Evolutionary conservation across 192 early-diverging fungal species (phyloP).

Genomic region (Dissophora globulifera): DNA sequence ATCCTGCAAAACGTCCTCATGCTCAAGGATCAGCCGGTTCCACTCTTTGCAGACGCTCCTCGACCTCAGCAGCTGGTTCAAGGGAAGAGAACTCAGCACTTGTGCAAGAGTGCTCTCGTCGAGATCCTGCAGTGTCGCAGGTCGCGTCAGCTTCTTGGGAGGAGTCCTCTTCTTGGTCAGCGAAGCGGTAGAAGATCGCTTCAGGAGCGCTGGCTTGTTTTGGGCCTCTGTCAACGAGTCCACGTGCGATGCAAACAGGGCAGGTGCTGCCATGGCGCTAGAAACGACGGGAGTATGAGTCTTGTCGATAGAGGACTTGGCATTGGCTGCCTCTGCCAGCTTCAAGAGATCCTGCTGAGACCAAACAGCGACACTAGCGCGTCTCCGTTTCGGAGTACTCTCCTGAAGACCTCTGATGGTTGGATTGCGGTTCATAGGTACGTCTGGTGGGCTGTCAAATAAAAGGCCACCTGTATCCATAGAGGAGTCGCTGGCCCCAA

Average conservation of each 20-base stretch:
- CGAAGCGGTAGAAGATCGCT: not conserved
- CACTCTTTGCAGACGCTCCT: constrained; percentile 57
- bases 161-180: not conserved
- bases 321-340: constrained; percentile 62
- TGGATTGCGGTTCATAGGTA: constrained; percentile 43
- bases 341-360: constrained; percentile 74
- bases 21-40: constrained; percentile 58
- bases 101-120: constrained; percentile 45
- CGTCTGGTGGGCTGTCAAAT: constrained; percentile 46
- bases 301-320: constrained; percentile 15
- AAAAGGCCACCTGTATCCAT: too few species aligned
- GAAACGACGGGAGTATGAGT: constrained; percentile 1
- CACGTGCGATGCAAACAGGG: too few species aligned
- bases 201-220: not conserved
- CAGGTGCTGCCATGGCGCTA: constrained; percentile 18
- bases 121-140: constrained; percentile 35
- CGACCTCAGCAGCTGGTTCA: constrained; percentile 54
- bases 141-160: constrained; percentile 19
- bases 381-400: constrained; percentile 54
- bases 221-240: too few species aligned
- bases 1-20: constrained; percentile 51
- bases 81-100: constrained; percentile 61
- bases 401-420: constrained; percentile 43
- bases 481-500: too few species aligned
- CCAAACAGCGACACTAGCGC: constrained; percentile 85